phyloP scores from a whole-genome alignment of 129 eudicot genomes.

The Logfia minima region DNA sequence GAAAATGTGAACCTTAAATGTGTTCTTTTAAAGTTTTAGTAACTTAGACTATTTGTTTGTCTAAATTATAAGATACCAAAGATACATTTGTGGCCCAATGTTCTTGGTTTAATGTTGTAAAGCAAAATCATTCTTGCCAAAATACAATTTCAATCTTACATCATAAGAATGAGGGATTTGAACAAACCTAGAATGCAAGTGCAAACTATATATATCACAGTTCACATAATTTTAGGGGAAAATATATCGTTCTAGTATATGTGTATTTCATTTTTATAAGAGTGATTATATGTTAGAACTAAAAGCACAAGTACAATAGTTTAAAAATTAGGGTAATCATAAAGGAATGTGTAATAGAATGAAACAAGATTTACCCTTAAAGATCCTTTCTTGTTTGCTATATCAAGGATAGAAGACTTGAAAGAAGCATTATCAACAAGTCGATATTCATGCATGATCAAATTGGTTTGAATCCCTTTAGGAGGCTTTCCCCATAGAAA shows the following conservation, averaged over 20 bases:
- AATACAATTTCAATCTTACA: not conserved
- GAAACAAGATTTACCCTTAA: slow-evolving; percentile 27
- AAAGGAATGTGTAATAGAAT: not conserved
- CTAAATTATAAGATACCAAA: too few relatives aligned
- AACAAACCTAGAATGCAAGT: not conserved
- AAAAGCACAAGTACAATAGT: not conserved
- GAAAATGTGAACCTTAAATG: not conserved
- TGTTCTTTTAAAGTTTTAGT: not conserved
- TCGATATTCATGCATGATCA: slow-evolving; percentile 74
- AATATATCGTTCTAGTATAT: not conserved
- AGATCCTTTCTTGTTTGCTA: slow-evolving; percentile 33
- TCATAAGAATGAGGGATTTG: not conserved
- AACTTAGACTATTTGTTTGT: not conserved
- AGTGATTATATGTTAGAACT: not conserved
- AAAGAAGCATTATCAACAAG: slow-evolving; percentile 32
- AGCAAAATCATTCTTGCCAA: not conserved
- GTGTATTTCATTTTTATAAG: not conserved
- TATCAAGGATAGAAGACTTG: slow-evolving; percentile 27
- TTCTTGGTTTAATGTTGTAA: too few relatives aligned
- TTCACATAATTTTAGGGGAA: not conserved
- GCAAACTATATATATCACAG: not conserved
- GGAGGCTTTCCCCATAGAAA: slow-evolving; percentile 69
- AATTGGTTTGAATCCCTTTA: slow-evolving; percentile 61
- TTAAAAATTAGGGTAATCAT: not conserved
- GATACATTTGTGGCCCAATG: too few relatives aligned